Conservation (phyloP, 202 grass and related monocot genomes). For the Zizania palustris region DNA sequence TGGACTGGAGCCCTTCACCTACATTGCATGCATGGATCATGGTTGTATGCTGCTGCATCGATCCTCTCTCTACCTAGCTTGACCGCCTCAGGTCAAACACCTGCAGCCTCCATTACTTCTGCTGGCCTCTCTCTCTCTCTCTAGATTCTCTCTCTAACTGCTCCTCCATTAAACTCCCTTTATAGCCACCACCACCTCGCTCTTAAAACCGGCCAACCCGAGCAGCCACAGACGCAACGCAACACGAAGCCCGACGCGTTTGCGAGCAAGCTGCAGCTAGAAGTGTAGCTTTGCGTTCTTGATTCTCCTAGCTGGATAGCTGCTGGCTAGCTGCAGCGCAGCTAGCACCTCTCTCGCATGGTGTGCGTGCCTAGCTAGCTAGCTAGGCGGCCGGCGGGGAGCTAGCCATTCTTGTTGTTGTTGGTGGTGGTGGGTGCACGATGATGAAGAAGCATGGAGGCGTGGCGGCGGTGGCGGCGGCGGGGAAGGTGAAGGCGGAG, state of each 20-base stretch:
- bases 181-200: constrained; percentile 33
- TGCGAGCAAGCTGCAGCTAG: not conserved
- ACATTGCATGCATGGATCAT: constrained; percentile 32
- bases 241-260: not conserved
- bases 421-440: no score
- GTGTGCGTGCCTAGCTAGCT: no score
- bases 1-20: not conserved
- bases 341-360: no score
- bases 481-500: constrained; percentile 57
- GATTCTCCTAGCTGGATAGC: no score
- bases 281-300: no score
- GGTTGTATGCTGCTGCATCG: not conserved
- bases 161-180: constrained; percentile 44
- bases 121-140: not conserved
- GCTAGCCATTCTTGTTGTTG: no score
- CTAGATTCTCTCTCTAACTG: not conserved
- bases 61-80: not conserved
- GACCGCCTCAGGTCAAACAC: constrained; percentile 43
- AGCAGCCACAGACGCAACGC: not conserved
- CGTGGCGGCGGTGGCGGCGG: constrained; percentile 36
- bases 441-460: constrained; percentile 44
- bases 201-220: constrained; percentile 48
- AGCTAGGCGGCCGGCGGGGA: no score
- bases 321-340: not conserved
- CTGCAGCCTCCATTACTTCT: constrained; percentile 12